Percentiles rank a stretch among this genome's conserved stretches.
These are phyloP conservation scores for Aquanectria penicillioides DNA, from an alignment of 2,329 filamentous ascomycete genomes.

Conservation along the genomic window DNA sequence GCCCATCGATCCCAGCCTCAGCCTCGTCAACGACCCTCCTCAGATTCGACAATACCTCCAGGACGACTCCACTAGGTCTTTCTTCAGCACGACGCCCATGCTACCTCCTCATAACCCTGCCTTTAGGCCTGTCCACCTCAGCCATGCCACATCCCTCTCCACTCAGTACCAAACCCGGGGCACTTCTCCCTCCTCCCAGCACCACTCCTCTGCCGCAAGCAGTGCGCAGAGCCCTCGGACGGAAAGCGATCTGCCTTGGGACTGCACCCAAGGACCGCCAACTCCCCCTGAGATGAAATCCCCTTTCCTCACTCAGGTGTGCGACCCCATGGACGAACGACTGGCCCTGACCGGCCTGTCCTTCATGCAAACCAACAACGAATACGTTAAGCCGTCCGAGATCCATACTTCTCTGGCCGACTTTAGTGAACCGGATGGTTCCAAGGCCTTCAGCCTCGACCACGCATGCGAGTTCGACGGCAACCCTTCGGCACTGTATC, in stretches of 20 bases:
- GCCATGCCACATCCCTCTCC: conserved; percentile 10
- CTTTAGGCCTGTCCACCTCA: conserved; percentile 8
- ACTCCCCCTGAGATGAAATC: conserved; percentile 30
- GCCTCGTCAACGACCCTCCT: background rate
- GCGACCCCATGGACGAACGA: conserved; percentile 13
- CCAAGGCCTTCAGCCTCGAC: conserved; percentile 15
- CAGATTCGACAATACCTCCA: conserved; percentile 29
- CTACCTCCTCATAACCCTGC: background rate
- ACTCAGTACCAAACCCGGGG: conserved; percentile 17
- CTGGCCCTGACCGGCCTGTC: conserved; percentile 25
- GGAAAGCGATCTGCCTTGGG: conserved; percentile 27
- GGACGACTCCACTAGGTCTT: conserved; percentile 14
- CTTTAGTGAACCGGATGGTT: background rate
- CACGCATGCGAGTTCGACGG: background rate
- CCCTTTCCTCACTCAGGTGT: conserved; percentile 20
- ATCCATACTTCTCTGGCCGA: conserved; percentile 18
- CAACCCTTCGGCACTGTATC: conserved; percentile 1
- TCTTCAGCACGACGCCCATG: conserved; percentile 1
- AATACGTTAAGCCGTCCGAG: conserved; percentile 30
- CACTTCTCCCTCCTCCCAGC: conserved; percentile 31
- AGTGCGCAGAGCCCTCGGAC: conserved; percentile 32
- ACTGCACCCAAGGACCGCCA: conserved; percentile 28
- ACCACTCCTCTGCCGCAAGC: conserved; percentile 28
- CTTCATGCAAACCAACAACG: background rate
- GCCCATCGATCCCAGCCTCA: conserved; percentile 18